Conservation (phyloP, 2,329 filamentous ascomycete species). For the Fusarium stilboides region DNA sequence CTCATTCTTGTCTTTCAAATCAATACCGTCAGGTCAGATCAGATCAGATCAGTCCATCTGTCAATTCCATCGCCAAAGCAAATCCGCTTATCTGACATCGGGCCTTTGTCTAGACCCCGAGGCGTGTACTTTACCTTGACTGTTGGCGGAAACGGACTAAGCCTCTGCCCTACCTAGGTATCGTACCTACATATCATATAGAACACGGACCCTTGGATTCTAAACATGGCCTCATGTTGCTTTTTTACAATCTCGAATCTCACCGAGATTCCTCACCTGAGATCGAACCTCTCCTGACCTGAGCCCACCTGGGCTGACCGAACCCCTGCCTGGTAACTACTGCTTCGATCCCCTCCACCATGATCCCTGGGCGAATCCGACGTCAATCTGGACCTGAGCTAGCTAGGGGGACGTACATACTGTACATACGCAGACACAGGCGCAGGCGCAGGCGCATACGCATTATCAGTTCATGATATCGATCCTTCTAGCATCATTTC, state of each 20-base stretch:
- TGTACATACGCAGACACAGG: slow-evolving; percentile 2
- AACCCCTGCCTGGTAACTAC: slow-evolving; percentile 31
- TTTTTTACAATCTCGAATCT: slow-evolving; percentile 33
- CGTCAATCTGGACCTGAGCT: slow-evolving; percentile 26
- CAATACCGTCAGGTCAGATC: slow-evolving; percentile 19
- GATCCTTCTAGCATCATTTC: slow-evolving; percentile 14
- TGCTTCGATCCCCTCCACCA: slow-evolving; percentile 38
- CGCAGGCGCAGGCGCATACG: neutral
- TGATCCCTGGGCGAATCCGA: slow-evolving; percentile 39
- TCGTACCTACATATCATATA: slow-evolving; percentile 9
- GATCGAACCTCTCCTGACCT: slow-evolving; percentile 41
- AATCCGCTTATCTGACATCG: slow-evolving; percentile 42
- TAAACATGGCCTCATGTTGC: slow-evolving; percentile 42
- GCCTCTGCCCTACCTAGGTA: slow-evolving; percentile 1
- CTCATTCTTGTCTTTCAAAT: slow-evolving; percentile 2
- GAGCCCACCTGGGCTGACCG: slow-evolving; percentile 43
- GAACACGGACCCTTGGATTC: slow-evolving; percentile 11
- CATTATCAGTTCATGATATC: slow-evolving; percentile 41
- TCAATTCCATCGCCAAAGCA: slow-evolving; percentile 42
- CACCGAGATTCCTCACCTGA: slow-evolving; percentile 50
- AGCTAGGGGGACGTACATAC: neutral
- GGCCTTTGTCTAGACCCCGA: slow-evolving; percentile 24
- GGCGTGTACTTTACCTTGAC: slow-evolving; percentile 19
- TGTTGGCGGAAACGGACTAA: slow-evolving; percentile 3
- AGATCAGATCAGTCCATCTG: slow-evolving; percentile 26